Evolutionary conservation across 352 stramenopile genomes (phyloP).

Genomic region (Globisporangium perplexum): DNA sequence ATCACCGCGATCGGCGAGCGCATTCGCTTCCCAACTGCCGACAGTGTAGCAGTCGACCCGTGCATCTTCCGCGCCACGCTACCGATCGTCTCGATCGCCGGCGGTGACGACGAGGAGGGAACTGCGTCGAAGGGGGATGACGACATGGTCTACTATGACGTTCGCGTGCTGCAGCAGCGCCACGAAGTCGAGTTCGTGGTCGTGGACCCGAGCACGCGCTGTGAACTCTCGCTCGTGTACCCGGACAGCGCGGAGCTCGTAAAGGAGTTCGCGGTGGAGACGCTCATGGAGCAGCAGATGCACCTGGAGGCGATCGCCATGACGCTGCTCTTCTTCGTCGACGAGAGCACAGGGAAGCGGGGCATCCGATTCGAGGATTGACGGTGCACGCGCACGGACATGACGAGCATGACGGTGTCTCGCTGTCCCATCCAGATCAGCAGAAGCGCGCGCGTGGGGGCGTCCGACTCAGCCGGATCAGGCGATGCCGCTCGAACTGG

Average conservation of each 20-base stretch:
- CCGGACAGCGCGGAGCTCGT: constrained; percentile 45
- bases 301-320: constrained; percentile 50
- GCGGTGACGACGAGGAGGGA: constrained; percentile 15
- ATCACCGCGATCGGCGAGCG: constrained; percentile 34
- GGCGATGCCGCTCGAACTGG: background rate
- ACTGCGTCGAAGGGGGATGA: constrained; percentile 15
- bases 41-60: constrained; percentile 23
- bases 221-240: constrained; percentile 31
- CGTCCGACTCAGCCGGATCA: background rate
- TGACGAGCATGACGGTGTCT: background rate
- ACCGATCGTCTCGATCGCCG: constrained; percentile 30
- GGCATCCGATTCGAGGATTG: constrained; percentile 54
- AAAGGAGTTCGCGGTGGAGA: constrained; percentile 52
- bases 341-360: constrained; percentile 15
- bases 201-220: constrained; percentile 20
- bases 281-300: constrained; percentile 48
- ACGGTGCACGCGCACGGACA: background rate
- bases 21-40: constrained; percentile 4
- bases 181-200: constrained; percentile 32
- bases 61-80: constrained; percentile 35
- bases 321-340: constrained; percentile 37
- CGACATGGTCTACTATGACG: constrained; percentile 17
- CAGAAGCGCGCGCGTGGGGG: constrained; percentile 5
- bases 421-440: background rate
- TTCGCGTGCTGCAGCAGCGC: constrained; percentile 21